Percentiles rank a stretch among this genome's conserved stretches.
Evolutionary conservation across 2,329 filamentous ascomycete species (phyloP).

Genomic region (Apiospora hydei): DNA sequence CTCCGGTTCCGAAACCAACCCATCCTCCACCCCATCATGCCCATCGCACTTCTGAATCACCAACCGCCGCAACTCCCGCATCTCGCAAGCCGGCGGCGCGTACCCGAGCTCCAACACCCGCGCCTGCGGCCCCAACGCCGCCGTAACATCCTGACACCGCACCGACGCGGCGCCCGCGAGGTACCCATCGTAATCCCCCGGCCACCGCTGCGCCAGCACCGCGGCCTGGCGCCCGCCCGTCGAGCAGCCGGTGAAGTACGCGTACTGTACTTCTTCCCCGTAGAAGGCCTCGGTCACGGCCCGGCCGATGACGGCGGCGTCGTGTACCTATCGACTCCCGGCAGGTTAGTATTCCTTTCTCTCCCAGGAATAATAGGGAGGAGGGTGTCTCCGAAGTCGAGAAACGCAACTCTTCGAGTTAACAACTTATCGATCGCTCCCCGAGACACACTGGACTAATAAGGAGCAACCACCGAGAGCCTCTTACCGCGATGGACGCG

Average conservation of each 20-base stretch:
- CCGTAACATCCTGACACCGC: background rate
- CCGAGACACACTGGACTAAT: no score
- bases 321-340: background rate
- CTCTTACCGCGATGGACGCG: conserved; percentile 2
- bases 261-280: background rate
- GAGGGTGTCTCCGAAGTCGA: no score
- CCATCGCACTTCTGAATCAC: background rate
- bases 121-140: background rate
- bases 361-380: no score
- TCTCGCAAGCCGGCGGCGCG: conserved; percentile 17
- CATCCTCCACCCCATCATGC: background rate
- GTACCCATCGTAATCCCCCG: conserved; percentile 19
- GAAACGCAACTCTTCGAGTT: no score
- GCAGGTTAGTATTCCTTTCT: no score
- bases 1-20: background rate
- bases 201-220: conserved; percentile 22
- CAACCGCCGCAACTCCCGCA: background rate
- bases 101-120: background rate
- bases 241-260: conserved; percentile 22
- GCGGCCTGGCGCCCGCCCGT: conserved; percentile 19
- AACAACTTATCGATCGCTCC: no score
- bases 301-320: conserved; percentile 20
- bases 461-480: no score
- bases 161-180: conserved; percentile 1
- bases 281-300: conserved; percentile 16